Base-by-base conservation (phyloP, 2,329 filamentous ascomycete species). In the Fusarium nurragi region DNA sequence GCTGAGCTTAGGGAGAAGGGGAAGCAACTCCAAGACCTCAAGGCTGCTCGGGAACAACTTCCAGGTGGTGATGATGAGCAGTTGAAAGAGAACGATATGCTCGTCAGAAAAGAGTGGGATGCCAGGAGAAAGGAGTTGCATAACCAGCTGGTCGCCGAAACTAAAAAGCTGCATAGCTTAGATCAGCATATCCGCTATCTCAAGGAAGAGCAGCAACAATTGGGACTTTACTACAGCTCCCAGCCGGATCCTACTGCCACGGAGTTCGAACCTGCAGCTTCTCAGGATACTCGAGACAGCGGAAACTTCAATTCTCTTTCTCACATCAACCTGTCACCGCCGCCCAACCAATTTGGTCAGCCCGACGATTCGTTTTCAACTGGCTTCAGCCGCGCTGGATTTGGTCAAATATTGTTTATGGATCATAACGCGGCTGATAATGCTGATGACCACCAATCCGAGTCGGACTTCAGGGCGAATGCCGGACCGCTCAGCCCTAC, bases 401-500 rank as follows among this genome's bases (percentile, higher is more conserved):
- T 87, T 68, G 78, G 81, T 6, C 82, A 80, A 6, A 80, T 81
- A 2, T 82, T 86, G 9, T 88, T 83, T 46, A 80, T 85, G 74
- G 81, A 83, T 12, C 58, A 61, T 44, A 75, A 81, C 38, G 77
- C 80, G 2, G 70, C 77, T 5, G 80, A 82, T 37, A 69, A 72
- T 21, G 59, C 64, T 11, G 68, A 79, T 61, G 68, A 81, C 62
- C 70, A 75, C 11, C 81, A 88, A 52, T 86, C 86, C 7, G 89
- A 91, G 28, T 84, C 86, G 3, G 88, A 90, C 18, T 77, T 89
- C 6, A 86, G 86, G 56, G 82, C 82, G 4, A 84, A 83, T 18
- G 88, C 86, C 25, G 91, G 90, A 3, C 90, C 90, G 1, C 85
- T 94, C 74, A 94, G 90, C 69, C 92, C 92, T 3, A 90, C 90